Evolutionary conservation across 495 filamentous ascomycete genomes (phyloP), one percentile per base, ranked within the genome.

Genomic region (Lichenothelia convexa): DNA sequence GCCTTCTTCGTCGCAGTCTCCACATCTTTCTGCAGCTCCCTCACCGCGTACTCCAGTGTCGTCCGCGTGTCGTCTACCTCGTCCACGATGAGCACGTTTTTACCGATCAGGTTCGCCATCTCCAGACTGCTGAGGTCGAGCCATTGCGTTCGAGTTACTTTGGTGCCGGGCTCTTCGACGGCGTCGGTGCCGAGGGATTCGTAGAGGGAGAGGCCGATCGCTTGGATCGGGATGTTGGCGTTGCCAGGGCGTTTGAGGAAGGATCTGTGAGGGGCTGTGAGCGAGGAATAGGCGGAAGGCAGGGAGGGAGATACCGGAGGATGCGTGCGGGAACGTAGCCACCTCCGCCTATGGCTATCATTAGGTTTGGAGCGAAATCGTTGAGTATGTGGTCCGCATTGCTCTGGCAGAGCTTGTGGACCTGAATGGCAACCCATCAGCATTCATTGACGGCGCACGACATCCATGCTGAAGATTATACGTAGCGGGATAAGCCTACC

Each of bases 31-130:
- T 89, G 69, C 40, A 99, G 65, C 62, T 99, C 89, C 51, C 75
- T 73, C 26, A 99, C 87, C 21, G 91, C 91, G 49, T 95, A 99
- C 56, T 95, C 83, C 34, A 99, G 65, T 4, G 89, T 99, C 11
- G 89, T 99, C 45, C 89, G 71, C 20, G 89, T 95, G 57, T 99
- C 89, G 55, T 99, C 89, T 8, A 99, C 89, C 67, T 99, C 89
- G 50, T 99, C 89, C 4, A 99, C 91, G 43, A 99, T 99, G 32
- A 99, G 67, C 38, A 99, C 80, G 56, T 86, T 83, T 73, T 93
- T 93, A 52, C 89, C 89, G 41, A 99, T 78, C 50, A 99, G 57
- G 60, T 82, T 89, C 53, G 75, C 67, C 71, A 93, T 94, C 53
- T 86, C 76, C 26, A 95, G 65, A 29, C 77, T 79, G 48, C 68